phyloP scores from a whole-genome alignment of 495 filamentous ascomycete species.

The Aspergillus kassunensis region DNA sequence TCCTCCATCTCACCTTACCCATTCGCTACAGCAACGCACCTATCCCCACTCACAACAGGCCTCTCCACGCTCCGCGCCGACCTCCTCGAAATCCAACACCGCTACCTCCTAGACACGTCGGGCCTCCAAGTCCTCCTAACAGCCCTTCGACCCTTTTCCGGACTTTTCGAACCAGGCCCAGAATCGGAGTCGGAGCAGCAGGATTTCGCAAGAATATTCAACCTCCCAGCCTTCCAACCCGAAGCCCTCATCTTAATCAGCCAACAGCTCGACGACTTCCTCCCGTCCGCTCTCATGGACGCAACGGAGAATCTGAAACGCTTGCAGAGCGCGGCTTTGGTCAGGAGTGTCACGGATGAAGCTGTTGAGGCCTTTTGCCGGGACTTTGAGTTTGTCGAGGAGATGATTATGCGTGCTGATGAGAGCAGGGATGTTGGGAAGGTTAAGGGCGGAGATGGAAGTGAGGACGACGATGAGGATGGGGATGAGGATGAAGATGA shows the following conservation, averaged over 20 bases:
- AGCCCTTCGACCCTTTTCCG: slow-evolving; percentile 51
- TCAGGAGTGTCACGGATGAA: slow-evolving; percentile 72
- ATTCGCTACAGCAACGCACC: slow-evolving; percentile 43
- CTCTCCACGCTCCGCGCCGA: slow-evolving; percentile 39
- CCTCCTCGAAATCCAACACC: slow-evolving; percentile 42
- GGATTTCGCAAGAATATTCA: slow-evolving; percentile 50
- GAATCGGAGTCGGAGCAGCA: too few species aligned
- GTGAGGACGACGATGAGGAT: slow-evolving; percentile 38
- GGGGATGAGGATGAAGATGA: slow-evolving; percentile 34
- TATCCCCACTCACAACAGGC: slow-evolving; percentile 29
- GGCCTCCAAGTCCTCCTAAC: slow-evolving; percentile 67
- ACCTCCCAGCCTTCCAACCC: slow-evolving; percentile 58
- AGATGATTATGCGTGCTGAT: slow-evolving; percentile 55
- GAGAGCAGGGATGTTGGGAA: slow-evolving; percentile 38
- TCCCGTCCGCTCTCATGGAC: slow-evolving; percentile 90
- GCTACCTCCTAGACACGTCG: slow-evolving; percentile 68
- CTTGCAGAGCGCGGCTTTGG: slow-evolving; percentile 63
- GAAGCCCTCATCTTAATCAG: slow-evolving; percentile 59
- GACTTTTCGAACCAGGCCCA: slow-evolving; percentile 16
- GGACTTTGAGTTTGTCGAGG: slow-evolving; percentile 88
- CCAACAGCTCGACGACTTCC: slow-evolving; percentile 82
- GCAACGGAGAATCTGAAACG: slow-evolving; percentile 73
- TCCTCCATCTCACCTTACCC: slow-evolving; percentile 36
- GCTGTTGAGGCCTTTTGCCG: slow-evolving; percentile 83
- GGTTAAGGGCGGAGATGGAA: slow-evolving; percentile 24